Conservation (phyloP, 2,329 filamentous ascomycete genomes). For the Hortaea werneckii region DNA sequence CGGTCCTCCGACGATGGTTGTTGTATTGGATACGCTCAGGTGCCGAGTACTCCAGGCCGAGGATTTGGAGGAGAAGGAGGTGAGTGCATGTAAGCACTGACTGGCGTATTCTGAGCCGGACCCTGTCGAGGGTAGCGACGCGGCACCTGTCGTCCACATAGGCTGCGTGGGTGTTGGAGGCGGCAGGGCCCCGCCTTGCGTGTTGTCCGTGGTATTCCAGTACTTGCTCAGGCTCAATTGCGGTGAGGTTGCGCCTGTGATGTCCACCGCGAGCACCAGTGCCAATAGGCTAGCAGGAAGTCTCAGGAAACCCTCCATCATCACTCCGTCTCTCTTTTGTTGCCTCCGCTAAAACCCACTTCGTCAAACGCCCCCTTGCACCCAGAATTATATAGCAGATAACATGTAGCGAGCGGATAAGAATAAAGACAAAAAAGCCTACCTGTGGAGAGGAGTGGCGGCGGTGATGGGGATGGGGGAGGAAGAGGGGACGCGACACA, state of each 20-base stretch:
- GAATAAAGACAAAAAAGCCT: too few species aligned
- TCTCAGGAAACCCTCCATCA: constrained; percentile 1
- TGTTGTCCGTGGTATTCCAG: background rate
- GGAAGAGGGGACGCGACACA: too few species aligned
- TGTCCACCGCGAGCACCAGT: background rate
- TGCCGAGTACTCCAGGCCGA: background rate
- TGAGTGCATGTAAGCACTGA: background rate
- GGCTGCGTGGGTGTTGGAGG: background rate
- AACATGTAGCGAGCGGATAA: too few species aligned
- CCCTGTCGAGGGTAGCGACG: background rate
- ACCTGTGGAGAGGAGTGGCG: too few species aligned
- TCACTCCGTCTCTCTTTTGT: background rate
- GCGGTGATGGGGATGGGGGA: too few species aligned
- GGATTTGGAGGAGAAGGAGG: constrained; percentile 1
- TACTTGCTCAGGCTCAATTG: background rate
- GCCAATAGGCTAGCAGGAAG: constrained; percentile 2
- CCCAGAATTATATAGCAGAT: too few species aligned
- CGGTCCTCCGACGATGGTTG: constrained; percentile 9
- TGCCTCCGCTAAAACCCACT: background rate
- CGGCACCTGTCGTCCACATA: too few species aligned
- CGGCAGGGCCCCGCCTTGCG: background rate
- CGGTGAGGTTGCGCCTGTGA: background rate
- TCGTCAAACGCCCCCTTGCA: background rate
- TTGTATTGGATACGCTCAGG: background rate
- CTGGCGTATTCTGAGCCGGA: constrained; percentile 1